Evolutionary conservation across 2,329 filamentous ascomycete species (phyloP).

Genomic region (Bipolaris zeicola): DNA sequence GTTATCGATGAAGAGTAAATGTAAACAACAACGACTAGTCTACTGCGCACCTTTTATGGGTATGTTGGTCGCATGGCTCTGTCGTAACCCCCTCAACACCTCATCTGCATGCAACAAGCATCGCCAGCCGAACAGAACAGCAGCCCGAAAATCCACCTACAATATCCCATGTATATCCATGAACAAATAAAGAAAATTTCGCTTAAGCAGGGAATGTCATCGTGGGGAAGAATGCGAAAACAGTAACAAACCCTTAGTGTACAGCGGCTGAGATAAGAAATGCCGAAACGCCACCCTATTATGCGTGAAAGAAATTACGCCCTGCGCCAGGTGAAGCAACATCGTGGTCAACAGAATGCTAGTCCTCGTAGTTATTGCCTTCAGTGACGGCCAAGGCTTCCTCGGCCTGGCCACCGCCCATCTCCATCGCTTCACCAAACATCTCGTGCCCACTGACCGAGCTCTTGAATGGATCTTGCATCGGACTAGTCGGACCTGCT

Average conservation of each 20-base stretch:
- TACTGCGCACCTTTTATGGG: constrained; percentile 24
- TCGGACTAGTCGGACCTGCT: constrained; percentile 40
- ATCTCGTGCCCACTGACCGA: constrained; percentile 45
- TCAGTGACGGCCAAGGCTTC: constrained; percentile 47
- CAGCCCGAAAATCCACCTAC: constrained; percentile 1
- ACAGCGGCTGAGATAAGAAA: constrained; percentile 1
- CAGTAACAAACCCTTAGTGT: constrained; percentile 6
- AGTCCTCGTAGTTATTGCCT: constrained; percentile 42
- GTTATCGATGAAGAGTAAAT: constrained; percentile 2
- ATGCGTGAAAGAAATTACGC: constrained; percentile 18
- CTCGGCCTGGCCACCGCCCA: constrained; percentile 45
- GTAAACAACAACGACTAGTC: constrained; percentile 12
- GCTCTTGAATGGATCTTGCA: constrained; percentile 47
- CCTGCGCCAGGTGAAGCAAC: background rate
- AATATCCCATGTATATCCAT: background rate
- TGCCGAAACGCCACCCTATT: constrained; percentile 20
- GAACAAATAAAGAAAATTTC: constrained; percentile 10
- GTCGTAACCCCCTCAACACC: constrained; percentile 18
- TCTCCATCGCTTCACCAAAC: constrained; percentile 46
- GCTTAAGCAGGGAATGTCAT: constrained; percentile 17
- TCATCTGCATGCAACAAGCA: constrained; percentile 18
- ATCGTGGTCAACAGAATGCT: constrained; percentile 16
- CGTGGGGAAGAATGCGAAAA: constrained; percentile 1
- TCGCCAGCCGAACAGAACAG: constrained; percentile 1
- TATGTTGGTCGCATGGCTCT: constrained; percentile 21